Evolutionary conservation across 2,329 filamentous ascomycete species (phyloP), one percentile per base, ranked within the genome.

Genomic region (Domatiomyces globalis): DNA sequence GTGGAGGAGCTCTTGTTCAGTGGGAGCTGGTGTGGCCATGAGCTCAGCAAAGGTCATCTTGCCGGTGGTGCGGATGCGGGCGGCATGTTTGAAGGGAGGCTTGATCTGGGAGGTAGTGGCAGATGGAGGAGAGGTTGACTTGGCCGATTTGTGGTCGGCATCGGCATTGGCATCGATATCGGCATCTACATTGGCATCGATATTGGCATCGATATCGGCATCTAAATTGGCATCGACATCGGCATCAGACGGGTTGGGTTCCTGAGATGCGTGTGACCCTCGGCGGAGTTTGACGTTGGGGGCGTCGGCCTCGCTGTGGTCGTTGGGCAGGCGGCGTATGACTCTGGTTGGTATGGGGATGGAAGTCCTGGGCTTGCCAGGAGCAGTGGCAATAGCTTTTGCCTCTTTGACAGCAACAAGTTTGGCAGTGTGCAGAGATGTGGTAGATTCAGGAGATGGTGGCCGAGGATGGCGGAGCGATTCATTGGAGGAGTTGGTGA

Each of bases 271-370:
- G 19, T 19, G 19, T 2, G 15, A 3, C 4, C 5, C 25, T 10
- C 8, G 25, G 43, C 25, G n/a, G n/a, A 4, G 12, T 18, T 19
- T 48, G 46, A 48, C n/a, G 3, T 5, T 12, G 10, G 25, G n/a
- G 7, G 33, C 17, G 2, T 25, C 20, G 2, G 3, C n/a, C 8
- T 48, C 20, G 46, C 17, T 48, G 7, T 48, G 6, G 9, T 25
- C 29, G 17, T 12, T 18, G 17, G 29, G 17, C 7, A 8, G 10
- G 9, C 39, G 45, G 33, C 25, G 27, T 27, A 25, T 22, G 22
- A n/a, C 22, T 36, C 51, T 50, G 43, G 42, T 47, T 6, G 56
- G 51, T 19, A 53, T 15, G 18, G 54, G 53, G 48, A 57, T 49
- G 15, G 55, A 57, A 49, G 51, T 55, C 43, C 52, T 50, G 18